Conservation (phyloP, 1,139 yeast genomes). For the Diutina neorugosa region DNA sequence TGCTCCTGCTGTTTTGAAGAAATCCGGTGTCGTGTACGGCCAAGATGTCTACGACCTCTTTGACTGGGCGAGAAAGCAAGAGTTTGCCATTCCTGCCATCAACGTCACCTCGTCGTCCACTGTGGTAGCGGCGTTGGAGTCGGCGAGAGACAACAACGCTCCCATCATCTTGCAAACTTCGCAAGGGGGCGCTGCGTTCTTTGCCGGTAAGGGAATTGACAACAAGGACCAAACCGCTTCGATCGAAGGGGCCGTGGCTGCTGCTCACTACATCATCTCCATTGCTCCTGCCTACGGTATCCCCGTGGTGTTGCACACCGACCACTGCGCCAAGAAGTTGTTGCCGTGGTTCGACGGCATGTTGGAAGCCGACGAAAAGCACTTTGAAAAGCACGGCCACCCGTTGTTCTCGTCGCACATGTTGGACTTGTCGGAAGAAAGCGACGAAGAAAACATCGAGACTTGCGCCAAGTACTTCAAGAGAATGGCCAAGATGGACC, state of each 20-base stretch:
- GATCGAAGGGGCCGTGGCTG: conserved; percentile 91
- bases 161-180: conserved; percentile 97
- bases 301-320: conserved; percentile 96
- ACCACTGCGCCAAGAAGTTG: conserved; percentile 97
- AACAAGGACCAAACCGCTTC: conserved; percentile 92
- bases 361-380: conserved; percentile 92
- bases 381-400: conserved; percentile 75
- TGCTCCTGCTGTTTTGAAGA: conserved; percentile 35
- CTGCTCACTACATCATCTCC: conserved; percentile 94
- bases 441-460: conserved; percentile 90
- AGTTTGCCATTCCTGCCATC: conserved; percentile 97
- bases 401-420: conserved; percentile 98
- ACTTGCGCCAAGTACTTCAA: conserved; percentile 91
- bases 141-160: conserved; percentile 91
- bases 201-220: conserved; percentile 97
- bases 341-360: conserved; percentile 98
- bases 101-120: conserved; percentile 97
- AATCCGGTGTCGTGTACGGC: conserved; percentile 97
- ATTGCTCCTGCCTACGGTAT: conserved; percentile 94
- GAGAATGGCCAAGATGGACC: conserved; percentile 89
- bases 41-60: conserved; percentile 91
- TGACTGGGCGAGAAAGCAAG: conserved; percentile 86
- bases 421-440: conserved; percentile 96
- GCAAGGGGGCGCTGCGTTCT: conserved; percentile 99
- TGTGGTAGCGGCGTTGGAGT: conserved; percentile 93